These are phyloP conservation scores for Knufia petricola DNA, from an alignment of 2,329 filamentous ascomycete species.

Conservation along the genomic window DNA sequence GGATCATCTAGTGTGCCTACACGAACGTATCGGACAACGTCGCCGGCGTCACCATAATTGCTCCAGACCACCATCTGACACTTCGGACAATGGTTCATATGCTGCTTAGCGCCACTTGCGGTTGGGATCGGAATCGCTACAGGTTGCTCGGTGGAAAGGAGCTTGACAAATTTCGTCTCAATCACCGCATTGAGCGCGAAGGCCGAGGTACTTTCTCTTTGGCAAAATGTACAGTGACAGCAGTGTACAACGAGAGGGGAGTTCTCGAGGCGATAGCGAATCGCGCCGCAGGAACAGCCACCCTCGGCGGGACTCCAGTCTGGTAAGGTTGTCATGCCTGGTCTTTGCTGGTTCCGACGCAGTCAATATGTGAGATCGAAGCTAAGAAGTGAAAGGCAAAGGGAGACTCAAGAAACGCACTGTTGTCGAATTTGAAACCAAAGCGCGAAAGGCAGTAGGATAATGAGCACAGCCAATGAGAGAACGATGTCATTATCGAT, in stretches of 20 bases:
- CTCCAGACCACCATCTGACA: constrained; percentile 37
- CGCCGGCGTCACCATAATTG: constrained; percentile 31
- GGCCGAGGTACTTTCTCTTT: constrained; percentile 16
- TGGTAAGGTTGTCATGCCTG: background rate
- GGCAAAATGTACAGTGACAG: constrained; percentile 19
- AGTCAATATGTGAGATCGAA: too few species aligned
- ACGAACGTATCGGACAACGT: constrained; percentile 30
- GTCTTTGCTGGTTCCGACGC: background rate
- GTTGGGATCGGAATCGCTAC: constrained; percentile 25
- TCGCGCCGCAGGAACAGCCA: constrained; percentile 15
- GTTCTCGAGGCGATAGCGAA: constrained; percentile 13
- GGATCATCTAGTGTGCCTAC: constrained; percentile 38
- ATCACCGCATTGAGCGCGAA: constrained; percentile 18
- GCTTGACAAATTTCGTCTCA: constrained; percentile 11
- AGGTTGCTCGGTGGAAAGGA: constrained; percentile 11
- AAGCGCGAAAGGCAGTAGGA: too few species aligned
- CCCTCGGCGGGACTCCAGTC: constrained; percentile 11
- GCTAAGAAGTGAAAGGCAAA: too few species aligned
- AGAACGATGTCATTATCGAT: too few species aligned
- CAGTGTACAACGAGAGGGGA: constrained; percentile 18
- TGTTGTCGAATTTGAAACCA: too few species aligned
- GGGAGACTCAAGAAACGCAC: too few species aligned
- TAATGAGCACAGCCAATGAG: too few species aligned
- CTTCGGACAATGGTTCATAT: constrained; percentile 34
- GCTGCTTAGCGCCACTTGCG: constrained; percentile 34